Base-by-base conservation (phyloP, 2,329 filamentous ascomycete genomes). In the Cladosporium cucumerinum region DNA sequence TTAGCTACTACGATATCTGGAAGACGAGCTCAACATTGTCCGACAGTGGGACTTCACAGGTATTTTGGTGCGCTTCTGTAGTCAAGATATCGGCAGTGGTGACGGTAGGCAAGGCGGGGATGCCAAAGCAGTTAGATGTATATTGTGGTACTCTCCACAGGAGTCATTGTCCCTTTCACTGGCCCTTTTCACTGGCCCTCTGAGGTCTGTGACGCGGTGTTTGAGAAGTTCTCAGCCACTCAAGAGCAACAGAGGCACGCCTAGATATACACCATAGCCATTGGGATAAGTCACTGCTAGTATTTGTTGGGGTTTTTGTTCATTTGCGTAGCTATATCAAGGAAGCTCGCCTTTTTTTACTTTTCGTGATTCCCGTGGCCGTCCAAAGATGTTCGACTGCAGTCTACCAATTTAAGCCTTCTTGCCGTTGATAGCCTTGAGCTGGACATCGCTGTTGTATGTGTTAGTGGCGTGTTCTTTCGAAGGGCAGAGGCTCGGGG, bases 361-460 rank as follows among this genome's bases (percentile, higher is more conserved):
- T 52, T 55, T 62, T 62, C 60, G 49, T 62, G 51, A 43, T 32
- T 55, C 60, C 60, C 60, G n/a, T 62, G 25, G 60, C 34, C 60
- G 34, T 54, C 11, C 26, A 26, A 23, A 46, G 23, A 36, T 32
- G 49, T 62, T 51, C 25, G 48, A 61, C 59, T 34, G 30, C 32
- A 25, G 54, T 34, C 51, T 54, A 61, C 32, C 39, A 43, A 21
- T 61, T 28, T 55, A 62, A 23, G 46, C 46, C 48, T 32, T 62
- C 76, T 82, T 82, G 73, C 76, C 76, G 76, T 85, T 83, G 80
- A 90, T 86, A 58, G 79, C 82, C 79, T 89, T 86, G 70, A 91
- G 85, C 78, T 89, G 81, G 69, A 91, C 87, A 70, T 91, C 87
- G 77, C 88, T 90, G 71, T 62, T 46, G 21, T 14, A 34, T 28